Base-by-base conservation (phyloP, 73 alveolate species). In the Paramecium biaurelia region DNA sequence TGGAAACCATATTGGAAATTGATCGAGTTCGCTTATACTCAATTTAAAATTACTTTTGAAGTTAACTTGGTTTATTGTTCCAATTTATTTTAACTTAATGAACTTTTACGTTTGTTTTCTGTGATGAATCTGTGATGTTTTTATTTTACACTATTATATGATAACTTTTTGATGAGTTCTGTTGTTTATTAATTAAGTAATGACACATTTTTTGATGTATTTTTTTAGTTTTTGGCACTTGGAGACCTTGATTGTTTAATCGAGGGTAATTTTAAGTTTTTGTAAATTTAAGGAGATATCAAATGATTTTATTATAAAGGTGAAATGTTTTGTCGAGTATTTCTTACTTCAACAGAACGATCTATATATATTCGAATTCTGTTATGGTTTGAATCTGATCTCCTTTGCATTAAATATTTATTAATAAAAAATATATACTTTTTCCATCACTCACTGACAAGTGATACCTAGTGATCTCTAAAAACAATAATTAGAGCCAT, bases 1-100 rank as follows among this genome's bases (percentile, higher is more conserved):
- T 72, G 38, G 86, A 72, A 72, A 72, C 58, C 63, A 72, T 72
- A 72, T 72, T 72, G 58, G 86, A 72, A 72, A 72, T 72, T 28
- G 86, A 72, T 72, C 59, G 26, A 34, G 56, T 72, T 35, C 63
- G 86, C 86, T 72, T 72, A 72, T 32, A 63, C 21, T 23, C 43
- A 63, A 63, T 63, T 63, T 23, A 63, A 63, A 63, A 23, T 12
- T 63, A 63, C 84, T 63, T 63, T 63, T 11, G 84, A 63, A 37
- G 37, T 37, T 74, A 74, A 28, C 35, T 74, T 37, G 21, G 87
- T 37, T 74, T 37, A 74, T 34, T 20, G 67, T 32, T 74, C 57
- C 87, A 74, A 20, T 74, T 74, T 74, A 37, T 74, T 34, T 37
- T 34, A 34, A 74, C 87, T 74, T 10, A 41, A 15, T 18, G 87